phyloP scores from a whole-genome alignment of 2,329 filamentous ascomycete genomes.

The Stachybotrys chartarum region DNA sequence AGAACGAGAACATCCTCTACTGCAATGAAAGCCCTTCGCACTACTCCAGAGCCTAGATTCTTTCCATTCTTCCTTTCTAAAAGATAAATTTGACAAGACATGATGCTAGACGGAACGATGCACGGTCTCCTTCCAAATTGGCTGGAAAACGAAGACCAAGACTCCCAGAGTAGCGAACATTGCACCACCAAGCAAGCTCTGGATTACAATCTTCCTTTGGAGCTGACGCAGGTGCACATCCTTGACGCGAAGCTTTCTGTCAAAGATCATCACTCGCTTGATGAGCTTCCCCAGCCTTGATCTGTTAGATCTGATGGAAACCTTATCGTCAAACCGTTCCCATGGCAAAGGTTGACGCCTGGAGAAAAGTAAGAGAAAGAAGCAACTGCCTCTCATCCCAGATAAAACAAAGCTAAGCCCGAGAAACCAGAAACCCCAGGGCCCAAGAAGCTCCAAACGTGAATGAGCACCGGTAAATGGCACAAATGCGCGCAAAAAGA shows the following conservation, averaged over 20 bases:
- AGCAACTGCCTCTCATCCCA: slow-evolving; percentile 38
- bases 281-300: slow-evolving; percentile 20
- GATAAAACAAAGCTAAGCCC: slow-evolving; percentile 35
- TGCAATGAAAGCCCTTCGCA: too few species aligned
- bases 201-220: slow-evolving; percentile 36
- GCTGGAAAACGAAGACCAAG: slow-evolving; percentile 29
- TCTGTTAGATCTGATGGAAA: slow-evolving; percentile 12
- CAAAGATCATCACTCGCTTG: slow-evolving; percentile 37
- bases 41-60: too few species aligned
- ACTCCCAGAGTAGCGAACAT: slow-evolving; percentile 28
- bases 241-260: slow-evolving; percentile 36
- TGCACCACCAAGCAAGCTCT: slow-evolving; percentile 30
- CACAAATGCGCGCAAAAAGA: slow-evolving; percentile 30
- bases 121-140: background rate
- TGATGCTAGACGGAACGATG: background rate
- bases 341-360: slow-evolving; percentile 38
- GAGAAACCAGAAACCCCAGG: slow-evolving; percentile 39
- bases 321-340: slow-evolving; percentile 37
- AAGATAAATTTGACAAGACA: too few species aligned
- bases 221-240: slow-evolving; percentile 32
- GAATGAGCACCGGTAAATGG: slow-evolving; percentile 29
- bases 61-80: too few species aligned
- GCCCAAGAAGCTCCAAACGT: slow-evolving; percentile 32
- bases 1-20: too few species aligned
- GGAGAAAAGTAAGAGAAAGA: slow-evolving; percentile 39